Conservation (phyloP, 164 flowering plant species). For the Berberis thunbergii region DNA sequence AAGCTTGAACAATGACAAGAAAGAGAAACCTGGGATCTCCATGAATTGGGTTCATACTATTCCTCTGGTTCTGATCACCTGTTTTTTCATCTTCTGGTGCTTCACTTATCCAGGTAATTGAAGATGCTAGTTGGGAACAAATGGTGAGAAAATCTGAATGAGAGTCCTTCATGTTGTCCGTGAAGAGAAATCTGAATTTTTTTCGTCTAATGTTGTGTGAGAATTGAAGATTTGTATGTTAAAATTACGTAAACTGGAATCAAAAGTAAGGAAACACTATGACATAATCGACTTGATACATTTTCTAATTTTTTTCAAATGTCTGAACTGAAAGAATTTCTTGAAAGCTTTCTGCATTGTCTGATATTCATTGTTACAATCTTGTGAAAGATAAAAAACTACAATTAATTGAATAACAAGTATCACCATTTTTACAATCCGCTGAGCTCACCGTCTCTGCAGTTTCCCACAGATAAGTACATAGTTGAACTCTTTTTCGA, state of each 20-base stretch:
- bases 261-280: too few relatives aligned
- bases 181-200: not conserved
- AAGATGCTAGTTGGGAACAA: not conserved
- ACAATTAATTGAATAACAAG: not conserved
- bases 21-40: not conserved
- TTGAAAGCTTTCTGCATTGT: too few relatives aligned
- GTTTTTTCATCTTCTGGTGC: conserved; percentile 38
- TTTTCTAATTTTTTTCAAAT: too few relatives aligned
- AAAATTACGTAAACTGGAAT: too few relatives aligned
- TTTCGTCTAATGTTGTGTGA: too few relatives aligned
- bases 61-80: conserved; percentile 32
- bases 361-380: too few relatives aligned
- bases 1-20: too few relatives aligned
- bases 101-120: conserved; percentile 28
- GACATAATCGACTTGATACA: too few relatives aligned
- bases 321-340: too few relatives aligned
- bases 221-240: too few relatives aligned
- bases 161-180: not conserved
- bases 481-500: conserved; percentile 11
- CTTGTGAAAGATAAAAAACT: not conserved
- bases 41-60: conserved; percentile 24
- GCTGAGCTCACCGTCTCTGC: conserved; percentile 35
- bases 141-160: conserved; percentile 1
- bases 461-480: conserved; percentile 9
- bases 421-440: conserved; percentile 20